Percentiles rank a stretch among this genome's conserved stretches.
phyloP scores from a whole-genome alignment of 176 grass and related monocot genomes.

The Phoenix roebelenii region DNA sequence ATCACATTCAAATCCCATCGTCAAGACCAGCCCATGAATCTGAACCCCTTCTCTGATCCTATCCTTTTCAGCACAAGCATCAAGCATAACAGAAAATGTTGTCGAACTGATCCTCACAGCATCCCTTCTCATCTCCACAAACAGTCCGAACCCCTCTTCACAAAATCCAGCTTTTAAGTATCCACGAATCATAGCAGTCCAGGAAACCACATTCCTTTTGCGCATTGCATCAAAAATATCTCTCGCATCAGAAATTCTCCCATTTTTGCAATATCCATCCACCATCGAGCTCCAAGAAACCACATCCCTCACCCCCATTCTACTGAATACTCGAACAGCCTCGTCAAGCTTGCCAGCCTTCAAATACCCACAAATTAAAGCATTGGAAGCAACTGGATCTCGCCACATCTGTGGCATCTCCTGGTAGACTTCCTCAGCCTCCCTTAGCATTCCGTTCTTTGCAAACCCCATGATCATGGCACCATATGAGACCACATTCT shows the following conservation, averaged over 20 bases:
- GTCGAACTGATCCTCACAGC: slow-evolving; percentile 33
- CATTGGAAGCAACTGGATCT: slow-evolving; percentile 43
- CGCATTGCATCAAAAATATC: slow-evolving; percentile 52
- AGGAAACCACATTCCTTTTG: slow-evolving; percentile 56
- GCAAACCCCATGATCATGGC: slow-evolving; percentile 42
- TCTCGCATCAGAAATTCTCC: slow-evolving; percentile 36
- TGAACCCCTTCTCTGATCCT: slow-evolving; percentile 48
- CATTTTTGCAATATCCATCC: slow-evolving; percentile 49
- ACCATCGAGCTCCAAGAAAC: slow-evolving; percentile 52
- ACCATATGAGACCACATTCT: slow-evolving; percentile 53
- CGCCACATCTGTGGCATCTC: slow-evolving; percentile 34
- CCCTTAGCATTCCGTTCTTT: slow-evolving; percentile 44
- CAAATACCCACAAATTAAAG: slow-evolving; percentile 41
- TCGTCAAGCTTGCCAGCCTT: slow-evolving; percentile 37
- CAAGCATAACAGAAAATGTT: slow-evolving; percentile 40
- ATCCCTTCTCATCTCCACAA: slow-evolving; percentile 44
- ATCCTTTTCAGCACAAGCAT: slow-evolving; percentile 40
- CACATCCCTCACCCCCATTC: slow-evolving; percentile 43
- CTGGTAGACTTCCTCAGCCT: slow-evolving; percentile 32
- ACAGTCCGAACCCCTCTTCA: slow-evolving; percentile 48
- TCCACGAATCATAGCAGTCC: slow-evolving; percentile 64
- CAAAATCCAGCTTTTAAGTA: slow-evolving; percentile 31
- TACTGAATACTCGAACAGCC: slow-evolving; percentile 35
- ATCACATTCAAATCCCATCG: slow-evolving; percentile 34
- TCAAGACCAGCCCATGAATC: slow-evolving; percentile 42